phyloP scores from a whole-genome alignment of 2,329 filamentous ascomycete species.

The Calonectria pteridis region DNA sequence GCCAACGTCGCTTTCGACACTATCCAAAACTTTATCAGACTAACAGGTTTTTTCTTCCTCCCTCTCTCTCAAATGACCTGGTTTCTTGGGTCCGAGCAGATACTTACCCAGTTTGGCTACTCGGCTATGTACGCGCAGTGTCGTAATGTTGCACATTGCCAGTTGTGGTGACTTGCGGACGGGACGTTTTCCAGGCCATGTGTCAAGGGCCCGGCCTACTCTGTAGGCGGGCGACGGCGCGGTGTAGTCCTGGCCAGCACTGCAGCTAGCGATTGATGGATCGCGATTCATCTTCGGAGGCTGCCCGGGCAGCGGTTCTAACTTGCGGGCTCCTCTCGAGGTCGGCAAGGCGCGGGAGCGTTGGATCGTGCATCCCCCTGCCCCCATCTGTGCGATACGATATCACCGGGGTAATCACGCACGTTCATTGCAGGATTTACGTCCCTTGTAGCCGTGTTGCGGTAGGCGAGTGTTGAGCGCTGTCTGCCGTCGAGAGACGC shows the following conservation, averaged over 20 bases:
- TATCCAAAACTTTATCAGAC: constrained; percentile 19
- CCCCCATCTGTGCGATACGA: constrained; percentile 3
- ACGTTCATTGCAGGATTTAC: constrained; percentile 2
- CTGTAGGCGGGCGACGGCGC: background rate
- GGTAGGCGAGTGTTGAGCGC: background rate
- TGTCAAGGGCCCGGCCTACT: background rate
- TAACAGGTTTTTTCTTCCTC: background rate
- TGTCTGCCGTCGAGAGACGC: background rate
- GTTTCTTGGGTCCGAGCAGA: background rate
- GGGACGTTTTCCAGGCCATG: constrained; percentile 6
- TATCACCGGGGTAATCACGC: background rate
- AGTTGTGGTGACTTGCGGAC: background rate
- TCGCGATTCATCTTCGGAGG: constrained; percentile 17
- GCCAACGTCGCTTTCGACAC: constrained; percentile 9
- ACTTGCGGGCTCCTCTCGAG: background rate
- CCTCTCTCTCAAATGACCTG: background rate
- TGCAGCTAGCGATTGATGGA: constrained; percentile 9
- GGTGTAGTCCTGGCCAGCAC: background rate
- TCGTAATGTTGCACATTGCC: constrained; percentile 5
- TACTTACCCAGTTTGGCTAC: constrained; percentile 1
- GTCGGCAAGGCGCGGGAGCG: constrained; percentile 5
- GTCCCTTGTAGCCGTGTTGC: background rate
- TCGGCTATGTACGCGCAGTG: background rate
- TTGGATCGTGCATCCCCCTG: constrained; percentile 8
- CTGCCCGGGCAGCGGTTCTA: constrained; percentile 2